These are phyloP conservation scores for Kodamaea fungicola DNA, from an alignment of 1,139 yeast species.

Conservation along the genomic window DNA sequence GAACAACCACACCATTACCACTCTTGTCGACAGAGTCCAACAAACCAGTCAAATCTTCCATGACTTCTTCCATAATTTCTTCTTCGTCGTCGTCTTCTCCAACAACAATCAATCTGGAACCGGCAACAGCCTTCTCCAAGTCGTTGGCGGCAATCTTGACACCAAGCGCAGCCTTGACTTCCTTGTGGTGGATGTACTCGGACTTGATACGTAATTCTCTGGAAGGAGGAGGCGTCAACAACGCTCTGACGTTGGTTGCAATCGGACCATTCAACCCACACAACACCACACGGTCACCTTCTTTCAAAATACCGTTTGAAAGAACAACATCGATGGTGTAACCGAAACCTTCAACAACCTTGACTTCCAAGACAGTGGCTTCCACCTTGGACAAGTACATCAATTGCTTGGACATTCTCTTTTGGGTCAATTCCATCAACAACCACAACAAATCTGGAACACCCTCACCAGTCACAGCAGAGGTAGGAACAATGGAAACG, in stretches of 20 bases:
- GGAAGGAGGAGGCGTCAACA: constrained; percentile 95
- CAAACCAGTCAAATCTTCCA: constrained; percentile 96
- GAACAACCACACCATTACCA: constrained; percentile 97
- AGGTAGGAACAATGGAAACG: constrained; percentile 96
- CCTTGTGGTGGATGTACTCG: constrained; percentile 91
- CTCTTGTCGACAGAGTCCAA: constrained; percentile 91
- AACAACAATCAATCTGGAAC: constrained; percentile 91
- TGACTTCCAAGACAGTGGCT: constrained; percentile 96
- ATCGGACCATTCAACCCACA: constrained; percentile 99
- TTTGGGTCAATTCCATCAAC: constrained; percentile 90
- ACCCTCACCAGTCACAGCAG: constrained; percentile 99
- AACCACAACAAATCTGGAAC: constrained; percentile 98
- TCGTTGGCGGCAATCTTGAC: constrained; percentile 98
- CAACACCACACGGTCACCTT: constrained; percentile 91
- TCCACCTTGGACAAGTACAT: constrained; percentile 92
- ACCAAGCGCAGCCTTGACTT: constrained; percentile 98
- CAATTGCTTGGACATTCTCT: constrained; percentile 98
- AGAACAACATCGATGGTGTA: constrained; percentile 96
- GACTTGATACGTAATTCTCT: constrained; percentile 95
- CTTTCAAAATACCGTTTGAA: constrained; percentile 89
- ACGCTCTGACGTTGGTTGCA: constrained; percentile 94
- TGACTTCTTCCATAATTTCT: constrained; percentile 94
- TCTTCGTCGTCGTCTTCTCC: constrained; percentile 98
- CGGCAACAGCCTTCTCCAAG: constrained; percentile 97
- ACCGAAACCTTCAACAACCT: constrained; percentile 98